These are phyloP conservation scores for Alternaria longipes DNA, from an alignment of 2,329 filamentous ascomycete genomes.

Conservation along the genomic window DNA sequence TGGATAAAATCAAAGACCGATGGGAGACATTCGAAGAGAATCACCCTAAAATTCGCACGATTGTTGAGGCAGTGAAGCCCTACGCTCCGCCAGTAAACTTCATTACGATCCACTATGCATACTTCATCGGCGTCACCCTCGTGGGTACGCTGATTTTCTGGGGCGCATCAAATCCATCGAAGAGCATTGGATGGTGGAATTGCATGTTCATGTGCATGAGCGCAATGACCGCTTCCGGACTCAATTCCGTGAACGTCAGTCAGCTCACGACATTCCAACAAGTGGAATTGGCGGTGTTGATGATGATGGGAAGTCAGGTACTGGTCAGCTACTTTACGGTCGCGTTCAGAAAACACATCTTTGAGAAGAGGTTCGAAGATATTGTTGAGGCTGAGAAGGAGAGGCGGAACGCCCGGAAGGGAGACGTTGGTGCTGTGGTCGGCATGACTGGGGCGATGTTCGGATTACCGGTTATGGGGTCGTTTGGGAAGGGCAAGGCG, in stretches of 20 bases:
- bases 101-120: conserved; percentile 35
- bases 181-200: conserved; percentile 36
- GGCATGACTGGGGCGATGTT: conserved; percentile 37
- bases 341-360: conserved; percentile 33
- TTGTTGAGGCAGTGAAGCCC: conserved; percentile 23
- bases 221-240: conserved; percentile 21
- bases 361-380: conserved; percentile 35
- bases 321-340: conserved; percentile 33
- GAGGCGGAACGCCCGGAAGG: conserved; percentile 28
- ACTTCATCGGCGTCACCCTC: conserved; percentile 27
- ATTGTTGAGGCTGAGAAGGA: conserved; percentile 32
- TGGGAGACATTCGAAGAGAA: conserved; percentile 18
- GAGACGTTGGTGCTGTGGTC: conserved; percentile 26
- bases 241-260: conserved; percentile 35
- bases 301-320: conserved; percentile 36
- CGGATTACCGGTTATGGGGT: conserved; percentile 33
- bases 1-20: conserved; percentile 19
- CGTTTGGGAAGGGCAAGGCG: conserved; percentile 29
- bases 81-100: conserved; percentile 35
- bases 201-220: conserved; percentile 32
- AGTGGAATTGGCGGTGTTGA: conserved; percentile 28
- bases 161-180: conserved; percentile 30
- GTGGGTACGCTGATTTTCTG: conserved; percentile 33
- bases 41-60: conserved; percentile 18
- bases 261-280: conserved; percentile 29